Evolutionary conservation across 1,284 basidiomycete species (phyloP), one percentile per base, ranked within the genome.

Genomic region (Tremellales sp.): DNA sequence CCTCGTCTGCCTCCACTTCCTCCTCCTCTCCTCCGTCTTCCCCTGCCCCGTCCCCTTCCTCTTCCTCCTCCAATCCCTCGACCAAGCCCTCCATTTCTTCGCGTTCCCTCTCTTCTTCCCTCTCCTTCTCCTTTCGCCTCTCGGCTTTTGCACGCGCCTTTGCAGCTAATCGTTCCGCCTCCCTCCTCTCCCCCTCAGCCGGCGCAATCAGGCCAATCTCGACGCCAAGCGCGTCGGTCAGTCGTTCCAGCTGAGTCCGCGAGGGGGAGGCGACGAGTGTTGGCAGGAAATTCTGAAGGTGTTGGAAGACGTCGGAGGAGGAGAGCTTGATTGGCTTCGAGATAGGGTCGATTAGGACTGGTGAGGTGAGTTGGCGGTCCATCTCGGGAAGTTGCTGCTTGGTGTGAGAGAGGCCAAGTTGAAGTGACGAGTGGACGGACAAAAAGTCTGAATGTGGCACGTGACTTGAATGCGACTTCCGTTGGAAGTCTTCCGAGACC

Each of bases 221-320:
- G 1, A 73, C 70, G 10, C 71, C 71, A 13, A 73, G 53, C 3
- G 70, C 66, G 49, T 73, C 71, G 14, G 62, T 57, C 22, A 73
- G 56, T 13, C 71, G 56, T 47, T 71, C 69, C 19, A 73, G 58
- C 46, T 73, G 71, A 3, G 69, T 71, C 18, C 63, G 62, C 12
- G 58, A 50, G 5, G 67, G 58, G 8, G 59, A 60, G 12, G 57
- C 28, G 0, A 52, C 50, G 22, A 66, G 57, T 12, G 51, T 34
- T 12, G 45, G 40, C 27, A 68, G 56, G 43, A 69, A 70, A 24
- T 44, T 32, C 9, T 54, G 40, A n/a, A 71, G 55, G 29, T 64
- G 61, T 19, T 51, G 39, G 47, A 60, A 70, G 1, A 66, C 58
- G 27, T 60, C 42, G 21, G 38, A 43, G 14, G 62, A 21, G 5